Percentiles rank a stretch among this genome's conserved stretches.
These are phyloP conservation scores for Grosmannia serpens DNA, from an alignment of 2,329 filamentous ascomycete species.

Conservation along the genomic window DNA sequence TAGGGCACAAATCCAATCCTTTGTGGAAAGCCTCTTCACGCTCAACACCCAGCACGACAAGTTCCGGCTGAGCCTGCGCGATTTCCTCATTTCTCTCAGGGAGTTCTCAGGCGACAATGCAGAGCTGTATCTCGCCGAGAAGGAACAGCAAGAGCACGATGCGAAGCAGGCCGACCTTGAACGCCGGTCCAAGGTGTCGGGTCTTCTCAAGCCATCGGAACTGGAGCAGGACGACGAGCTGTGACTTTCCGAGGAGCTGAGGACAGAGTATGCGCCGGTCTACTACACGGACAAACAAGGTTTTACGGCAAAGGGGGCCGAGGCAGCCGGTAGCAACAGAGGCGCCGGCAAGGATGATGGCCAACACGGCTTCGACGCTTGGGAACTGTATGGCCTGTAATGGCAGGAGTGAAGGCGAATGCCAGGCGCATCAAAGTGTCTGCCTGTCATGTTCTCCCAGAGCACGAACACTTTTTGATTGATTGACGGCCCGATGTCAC, in stretches of 20 bases:
- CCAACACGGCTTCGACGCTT: slow-evolving; percentile 7
- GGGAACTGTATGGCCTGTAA: slow-evolving; percentile 12
- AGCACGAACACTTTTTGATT: too few relatives aligned
- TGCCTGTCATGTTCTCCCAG: background rate
- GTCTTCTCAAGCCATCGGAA: slow-evolving; percentile 93
- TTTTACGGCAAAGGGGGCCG: background rate
- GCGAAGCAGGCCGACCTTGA: slow-evolving; percentile 83
- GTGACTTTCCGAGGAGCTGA: slow-evolving; percentile 67
- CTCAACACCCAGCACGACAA: slow-evolving; percentile 82
- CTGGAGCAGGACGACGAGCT: slow-evolving; percentile 80
- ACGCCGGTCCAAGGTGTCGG: slow-evolving; percentile 87
- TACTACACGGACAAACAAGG: slow-evolving; percentile 10
- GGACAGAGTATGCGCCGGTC: slow-evolving; percentile 44
- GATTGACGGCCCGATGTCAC: background rate
- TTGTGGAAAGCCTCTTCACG: slow-evolving; percentile 81
- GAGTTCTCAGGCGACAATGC: slow-evolving; percentile 95
- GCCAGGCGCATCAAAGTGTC: background rate
- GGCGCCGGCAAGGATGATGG: background rate
- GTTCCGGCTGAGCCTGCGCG: slow-evolving; percentile 90
- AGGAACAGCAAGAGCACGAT: slow-evolving; percentile 80
- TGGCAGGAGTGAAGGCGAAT: background rate
- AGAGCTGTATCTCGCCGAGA: slow-evolving; percentile 86
- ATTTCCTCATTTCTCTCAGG: slow-evolving; percentile 94
- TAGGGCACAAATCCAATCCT: slow-evolving; percentile 68
- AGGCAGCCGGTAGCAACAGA: background rate